Evolutionary conservation across 768 basidiomycete genomes (phyloP).

Genomic region (Trametes cubensis): DNA sequence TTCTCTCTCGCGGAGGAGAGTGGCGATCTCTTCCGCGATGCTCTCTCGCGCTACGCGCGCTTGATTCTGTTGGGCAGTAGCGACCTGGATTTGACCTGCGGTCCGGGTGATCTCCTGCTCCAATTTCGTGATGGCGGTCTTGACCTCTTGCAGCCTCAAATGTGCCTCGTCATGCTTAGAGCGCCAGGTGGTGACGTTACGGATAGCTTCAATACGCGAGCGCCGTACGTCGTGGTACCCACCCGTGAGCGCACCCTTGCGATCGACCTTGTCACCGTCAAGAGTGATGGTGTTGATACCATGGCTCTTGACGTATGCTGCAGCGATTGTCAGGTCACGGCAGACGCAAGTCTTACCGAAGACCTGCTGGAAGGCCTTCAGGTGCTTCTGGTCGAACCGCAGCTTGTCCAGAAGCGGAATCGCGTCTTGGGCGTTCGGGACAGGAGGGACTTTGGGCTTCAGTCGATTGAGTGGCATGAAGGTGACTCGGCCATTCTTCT

Average conservation of each 20-base stretch:
- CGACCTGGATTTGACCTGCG: conserved; percentile 71
- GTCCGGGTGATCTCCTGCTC: conserved; percentile 87
- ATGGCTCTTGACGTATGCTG: conserved; percentile 92
- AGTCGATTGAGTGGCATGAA: conserved; percentile 98
- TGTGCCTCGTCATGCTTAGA: conserved; percentile 69
- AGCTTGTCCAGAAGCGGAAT: conserved; percentile 85
- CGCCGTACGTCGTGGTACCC: conserved; percentile 93
- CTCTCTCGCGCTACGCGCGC: conserved; percentile 69
- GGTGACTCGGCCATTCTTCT: conserved; percentile 92
- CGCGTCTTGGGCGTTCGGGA: conserved; percentile 74
- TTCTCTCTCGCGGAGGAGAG: conserved; percentile 70
- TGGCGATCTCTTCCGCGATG: conserved; percentile 61
- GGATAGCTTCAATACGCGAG: conserved; percentile 88
- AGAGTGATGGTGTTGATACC: conserved; percentile 96
- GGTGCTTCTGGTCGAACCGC: conserved; percentile 66
- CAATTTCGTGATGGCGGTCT: conserved; percentile 61
- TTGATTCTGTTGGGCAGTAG: conserved; percentile 70
- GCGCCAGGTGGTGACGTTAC: conserved; percentile 74
- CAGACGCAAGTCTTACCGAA: conserved; percentile 98
- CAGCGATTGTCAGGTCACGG: conserved; percentile 87
- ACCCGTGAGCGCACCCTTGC: conserved; percentile 94
- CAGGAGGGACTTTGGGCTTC: conserved; percentile 66
- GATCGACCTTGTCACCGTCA: conserved; percentile 96
- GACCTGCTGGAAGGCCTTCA: conserved; percentile 92
- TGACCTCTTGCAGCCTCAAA: conserved; percentile 71